A percentile compares a stretch with the other conserved stretches of the same genome.
phyloP scores from a whole-genome alignment of 331 rosid genomes.

The Quercus lobata region DNA sequence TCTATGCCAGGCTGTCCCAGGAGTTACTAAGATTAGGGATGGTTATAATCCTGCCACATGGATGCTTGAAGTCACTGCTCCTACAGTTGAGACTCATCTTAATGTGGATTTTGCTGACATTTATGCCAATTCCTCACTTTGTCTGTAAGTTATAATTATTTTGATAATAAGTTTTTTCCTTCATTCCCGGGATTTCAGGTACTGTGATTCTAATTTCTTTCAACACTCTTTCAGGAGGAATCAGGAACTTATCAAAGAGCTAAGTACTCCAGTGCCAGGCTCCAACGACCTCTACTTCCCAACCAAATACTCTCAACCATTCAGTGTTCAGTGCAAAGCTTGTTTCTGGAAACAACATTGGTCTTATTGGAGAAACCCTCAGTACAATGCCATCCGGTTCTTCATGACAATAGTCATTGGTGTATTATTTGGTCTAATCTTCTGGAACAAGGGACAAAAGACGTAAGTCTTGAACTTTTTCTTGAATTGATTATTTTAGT shows the following conservation, averaged over 20 bases:
- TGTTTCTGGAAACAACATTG: constrained; percentile 54
- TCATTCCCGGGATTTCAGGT: not conserved
- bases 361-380: constrained; percentile 55
- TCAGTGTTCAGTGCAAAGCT: constrained; percentile 36
- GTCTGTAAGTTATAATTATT: constrained; percentile 22
- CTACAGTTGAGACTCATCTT: constrained; percentile 38
- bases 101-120: constrained; percentile 35
- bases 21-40: constrained; percentile 47
- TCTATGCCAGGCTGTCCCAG: constrained; percentile 32
- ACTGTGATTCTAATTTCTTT: not conserved
- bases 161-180: not conserved
- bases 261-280: constrained; percentile 35
- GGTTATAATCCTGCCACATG: constrained; percentile 63
- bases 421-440: constrained; percentile 35
- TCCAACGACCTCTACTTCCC: constrained; percentile 47
- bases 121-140: constrained; percentile 36
- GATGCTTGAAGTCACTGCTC: constrained; percentile 61
- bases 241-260: constrained; percentile 40
- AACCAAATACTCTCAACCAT: constrained; percentile 37
- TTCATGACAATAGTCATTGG: constrained; percentile 32
- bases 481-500: not conserved
- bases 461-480: constrained; percentile 15
- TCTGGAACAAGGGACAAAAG: constrained; percentile 33
- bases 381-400: constrained; percentile 37
- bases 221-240: constrained; percentile 30